These are phyloP conservation scores for Monilinia fructicola DNA, from an alignment of 2,329 filamentous ascomycete genomes.

Conservation along the genomic window DNA sequence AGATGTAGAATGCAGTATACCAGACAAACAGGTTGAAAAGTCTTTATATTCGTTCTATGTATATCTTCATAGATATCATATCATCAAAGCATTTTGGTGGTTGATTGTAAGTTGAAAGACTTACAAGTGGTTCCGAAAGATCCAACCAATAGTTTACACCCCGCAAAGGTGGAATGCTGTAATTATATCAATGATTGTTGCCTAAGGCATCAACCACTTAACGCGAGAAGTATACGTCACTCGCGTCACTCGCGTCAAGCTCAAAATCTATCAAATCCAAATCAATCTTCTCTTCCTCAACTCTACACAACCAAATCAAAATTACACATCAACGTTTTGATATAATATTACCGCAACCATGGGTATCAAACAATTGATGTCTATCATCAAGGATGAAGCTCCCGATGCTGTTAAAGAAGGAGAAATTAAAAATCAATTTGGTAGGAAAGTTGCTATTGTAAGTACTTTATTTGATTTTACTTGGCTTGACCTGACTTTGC, in stretches of 20 bases:
- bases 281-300: constrained; percentile 11
- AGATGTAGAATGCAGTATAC: not conserved
- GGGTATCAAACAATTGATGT: constrained; percentile 72
- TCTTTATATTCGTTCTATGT: not conserved
- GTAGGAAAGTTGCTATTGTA: constrained; percentile 96
- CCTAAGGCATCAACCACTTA: constrained; percentile 24
- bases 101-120: not conserved
- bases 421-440: constrained; percentile 98
- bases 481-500: no score
- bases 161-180: constrained; percentile 1
- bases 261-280: constrained; percentile 10
- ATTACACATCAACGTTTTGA: not conserved
- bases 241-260: constrained; percentile 18
- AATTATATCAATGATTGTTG: not conserved
- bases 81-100: not conserved
- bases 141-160: not conserved
- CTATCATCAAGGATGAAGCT: constrained; percentile 85
- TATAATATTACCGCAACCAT: constrained; percentile 44
- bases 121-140: not conserved
- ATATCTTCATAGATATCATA: not conserved
- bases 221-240: constrained; percentile 25
- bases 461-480: no score
- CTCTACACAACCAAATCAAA: constrained; percentile 16
- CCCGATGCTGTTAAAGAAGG: constrained; percentile 95
- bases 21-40: not conserved